Conservation (phyloP, 1,284 basidiomycete species). For the Stygiomarasmius scandens region DNA sequence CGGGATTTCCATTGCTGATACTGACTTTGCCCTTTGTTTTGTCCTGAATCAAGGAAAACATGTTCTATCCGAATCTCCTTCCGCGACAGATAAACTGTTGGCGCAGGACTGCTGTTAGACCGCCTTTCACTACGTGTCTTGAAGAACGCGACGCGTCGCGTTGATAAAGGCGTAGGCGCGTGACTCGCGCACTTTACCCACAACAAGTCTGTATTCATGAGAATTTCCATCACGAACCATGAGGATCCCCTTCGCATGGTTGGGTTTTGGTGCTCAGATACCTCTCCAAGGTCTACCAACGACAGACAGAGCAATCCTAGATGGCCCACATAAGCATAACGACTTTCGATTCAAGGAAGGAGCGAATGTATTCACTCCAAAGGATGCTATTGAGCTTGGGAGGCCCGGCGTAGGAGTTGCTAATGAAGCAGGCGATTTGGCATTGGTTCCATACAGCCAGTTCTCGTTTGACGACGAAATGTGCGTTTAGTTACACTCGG, state of each 20-base stretch:
- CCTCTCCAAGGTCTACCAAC: constrained; percentile 35
- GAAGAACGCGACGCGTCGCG: too few relatives aligned
- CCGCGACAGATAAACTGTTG: too few relatives aligned
- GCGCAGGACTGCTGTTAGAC: too few relatives aligned
- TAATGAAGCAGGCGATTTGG: constrained; percentile 66
- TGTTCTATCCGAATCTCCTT: too few relatives aligned
- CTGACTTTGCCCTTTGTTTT: too few relatives aligned
- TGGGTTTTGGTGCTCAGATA: constrained; percentile 55
- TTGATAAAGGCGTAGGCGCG: too few relatives aligned
- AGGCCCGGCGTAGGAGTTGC: constrained; percentile 69
- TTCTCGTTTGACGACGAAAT: constrained; percentile 70
- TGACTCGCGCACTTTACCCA: too few relatives aligned
- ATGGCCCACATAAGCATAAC: constrained; percentile 26
- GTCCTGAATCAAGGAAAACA: too few relatives aligned
- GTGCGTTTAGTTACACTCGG: constrained; percentile 48
- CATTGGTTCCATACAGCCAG: constrained; percentile 66
- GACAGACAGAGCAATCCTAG: constrained; percentile 31
- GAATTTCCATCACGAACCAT: constrained; percentile 30
- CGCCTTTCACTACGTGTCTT: too few relatives aligned
- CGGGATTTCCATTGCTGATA: too few relatives aligned
- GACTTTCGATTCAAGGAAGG: constrained; percentile 58
- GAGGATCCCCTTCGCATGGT: constrained; percentile 43
- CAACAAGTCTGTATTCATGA: too few relatives aligned
- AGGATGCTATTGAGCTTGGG: constrained; percentile 71
- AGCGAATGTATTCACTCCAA: constrained; percentile 63